Evolutionary conservation across 306 rosid species (phyloP).

Genomic region (Malus asiatica): DNA sequence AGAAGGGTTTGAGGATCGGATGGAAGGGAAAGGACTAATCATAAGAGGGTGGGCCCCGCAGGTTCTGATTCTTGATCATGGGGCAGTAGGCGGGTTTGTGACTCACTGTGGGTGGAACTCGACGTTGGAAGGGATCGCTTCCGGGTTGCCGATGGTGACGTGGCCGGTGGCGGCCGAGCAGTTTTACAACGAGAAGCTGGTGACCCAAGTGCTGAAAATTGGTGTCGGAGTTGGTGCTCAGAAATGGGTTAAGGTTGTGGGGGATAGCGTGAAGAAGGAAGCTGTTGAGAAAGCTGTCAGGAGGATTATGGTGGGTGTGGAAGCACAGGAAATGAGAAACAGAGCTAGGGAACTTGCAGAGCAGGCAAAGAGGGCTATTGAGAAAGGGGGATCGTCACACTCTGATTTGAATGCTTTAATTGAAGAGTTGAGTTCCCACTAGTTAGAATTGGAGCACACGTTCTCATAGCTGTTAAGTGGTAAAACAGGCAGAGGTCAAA

Average conservation of each 20-base stretch:
- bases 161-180: conserved; percentile 37
- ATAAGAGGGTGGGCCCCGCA: conserved; percentile 42
- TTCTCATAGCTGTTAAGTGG: no score
- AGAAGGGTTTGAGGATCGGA: conserved; percentile 32
- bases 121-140: conserved; percentile 28
- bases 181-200: conserved; percentile 36
- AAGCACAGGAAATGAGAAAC: conserved; percentile 27
- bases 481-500: no score
- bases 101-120: conserved; percentile 54
- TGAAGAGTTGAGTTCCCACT: neutral
- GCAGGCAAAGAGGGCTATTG: conserved; percentile 18
- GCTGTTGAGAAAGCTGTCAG: conserved; percentile 27
- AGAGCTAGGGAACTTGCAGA: conserved; percentile 13
- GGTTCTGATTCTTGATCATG: conserved; percentile 34
- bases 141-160: conserved; percentile 37
- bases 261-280: conserved; percentile 23
- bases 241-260: conserved; percentile 10
- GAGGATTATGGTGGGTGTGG: conserved; percentile 31
- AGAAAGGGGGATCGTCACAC: neutral
- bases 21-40: conserved; percentile 24
- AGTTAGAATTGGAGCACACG: neutral
- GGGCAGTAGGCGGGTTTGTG: conserved; percentile 32
- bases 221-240: conserved; percentile 28
- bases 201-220: conserved; percentile 18
- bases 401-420: neutral